Conservation (phyloP, 1,139 yeast genomes). For the Candida buenavistaensis region DNA sequence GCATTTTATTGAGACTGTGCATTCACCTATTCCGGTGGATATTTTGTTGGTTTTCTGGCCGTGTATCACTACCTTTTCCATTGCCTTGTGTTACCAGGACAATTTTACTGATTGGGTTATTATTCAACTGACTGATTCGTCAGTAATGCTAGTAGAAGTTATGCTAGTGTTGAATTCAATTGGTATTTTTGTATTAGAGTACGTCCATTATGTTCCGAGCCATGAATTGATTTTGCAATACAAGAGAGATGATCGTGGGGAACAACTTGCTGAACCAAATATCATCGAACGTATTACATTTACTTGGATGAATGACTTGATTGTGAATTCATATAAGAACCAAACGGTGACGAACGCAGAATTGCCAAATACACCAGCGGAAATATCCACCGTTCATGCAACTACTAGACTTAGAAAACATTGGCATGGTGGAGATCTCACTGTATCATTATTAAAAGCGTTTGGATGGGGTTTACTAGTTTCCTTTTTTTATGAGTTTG, state of each 20-base stretch:
- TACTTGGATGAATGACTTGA: slow-evolving; percentile 62
- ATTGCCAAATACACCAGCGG: slow-evolving; percentile 55
- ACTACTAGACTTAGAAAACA: slow-evolving; percentile 18
- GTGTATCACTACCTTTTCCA: slow-evolving; percentile 21
- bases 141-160: slow-evolving; percentile 18
- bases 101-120: slow-evolving; percentile 26
- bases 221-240: slow-evolving; percentile 22
- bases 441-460: slow-evolving; percentile 43
- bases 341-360: slow-evolving; percentile 51
- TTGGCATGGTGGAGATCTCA: slow-evolving; percentile 38
- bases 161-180: slow-evolving; percentile 21
- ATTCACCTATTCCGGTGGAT: slow-evolving; percentile 32
- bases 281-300: slow-evolving; percentile 54
- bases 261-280: slow-evolving; percentile 39
- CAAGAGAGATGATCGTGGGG: slow-evolving; percentile 9
- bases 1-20: slow-evolving; percentile 40
- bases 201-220: slow-evolving; percentile 29
- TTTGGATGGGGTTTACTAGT: slow-evolving; percentile 47
- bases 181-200: slow-evolving; percentile 25
- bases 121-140: slow-evolving; percentile 15
- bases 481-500: slow-evolving; percentile 47
- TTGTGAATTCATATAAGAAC: slow-evolving; percentile 47
- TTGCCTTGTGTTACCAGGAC: slow-evolving; percentile 30
- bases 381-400: slow-evolving; percentile 39
- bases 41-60: slow-evolving; percentile 47